A percentile compares a stretch with the other conserved stretches of the same genome.
Conservation (phyloP, 495 filamentous ascomycete genomes). For the Hapsidospora chrysogenum region DNA sequence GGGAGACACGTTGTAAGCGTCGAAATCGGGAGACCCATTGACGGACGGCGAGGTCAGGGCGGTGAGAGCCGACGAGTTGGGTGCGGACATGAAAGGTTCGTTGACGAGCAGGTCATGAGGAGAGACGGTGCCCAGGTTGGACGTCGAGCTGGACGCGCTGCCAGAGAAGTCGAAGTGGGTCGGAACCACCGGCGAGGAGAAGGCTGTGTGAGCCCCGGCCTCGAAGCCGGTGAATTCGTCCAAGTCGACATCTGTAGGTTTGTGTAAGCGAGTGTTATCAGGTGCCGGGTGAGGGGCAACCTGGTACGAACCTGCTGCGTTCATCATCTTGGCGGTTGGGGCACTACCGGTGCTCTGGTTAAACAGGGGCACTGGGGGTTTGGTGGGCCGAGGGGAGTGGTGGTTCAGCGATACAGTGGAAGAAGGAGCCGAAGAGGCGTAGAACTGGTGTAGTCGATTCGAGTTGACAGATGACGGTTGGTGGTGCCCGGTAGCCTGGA, state of each 20-base stretch:
- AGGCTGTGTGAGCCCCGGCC: slow-evolving; percentile 29
- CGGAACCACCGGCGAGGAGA: slow-evolving; percentile 33
- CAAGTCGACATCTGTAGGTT: slow-evolving; percentile 27
- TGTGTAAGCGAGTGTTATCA: slow-evolving; percentile 21
- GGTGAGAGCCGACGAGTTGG: slow-evolving; percentile 70
- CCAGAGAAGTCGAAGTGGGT: slow-evolving; percentile 25
- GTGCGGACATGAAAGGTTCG: slow-evolving; percentile 52
- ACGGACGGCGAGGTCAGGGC: slow-evolving; percentile 70
- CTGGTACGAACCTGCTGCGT: slow-evolving; percentile 21
- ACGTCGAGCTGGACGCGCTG: slow-evolving; percentile 22
- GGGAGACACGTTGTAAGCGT: slow-evolving; percentile 65
- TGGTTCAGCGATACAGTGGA: slow-evolving; percentile 26
- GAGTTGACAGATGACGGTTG: slow-evolving; percentile 38
- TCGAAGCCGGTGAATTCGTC: slow-evolving; percentile 35
- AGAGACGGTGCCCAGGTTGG: slow-evolving; percentile 58
- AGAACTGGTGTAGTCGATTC: slow-evolving; percentile 38
- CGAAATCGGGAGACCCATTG: slow-evolving; percentile 54
- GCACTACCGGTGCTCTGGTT: slow-evolving; percentile 28
- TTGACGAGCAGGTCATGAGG: slow-evolving; percentile 62
- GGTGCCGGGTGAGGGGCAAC: slow-evolving; percentile 1
- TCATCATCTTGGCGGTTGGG: slow-evolving; percentile 27
- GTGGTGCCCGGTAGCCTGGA: slow-evolving; percentile 40
- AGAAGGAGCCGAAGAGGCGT: slow-evolving; percentile 34
- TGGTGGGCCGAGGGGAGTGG: slow-evolving; percentile 24
- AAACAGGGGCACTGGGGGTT: slow-evolving; percentile 37